These are phyloP conservation scores for Rostrohypoxylon terebratum DNA, from an alignment of 495 filamentous ascomycete genomes.

Conservation along the genomic window DNA sequence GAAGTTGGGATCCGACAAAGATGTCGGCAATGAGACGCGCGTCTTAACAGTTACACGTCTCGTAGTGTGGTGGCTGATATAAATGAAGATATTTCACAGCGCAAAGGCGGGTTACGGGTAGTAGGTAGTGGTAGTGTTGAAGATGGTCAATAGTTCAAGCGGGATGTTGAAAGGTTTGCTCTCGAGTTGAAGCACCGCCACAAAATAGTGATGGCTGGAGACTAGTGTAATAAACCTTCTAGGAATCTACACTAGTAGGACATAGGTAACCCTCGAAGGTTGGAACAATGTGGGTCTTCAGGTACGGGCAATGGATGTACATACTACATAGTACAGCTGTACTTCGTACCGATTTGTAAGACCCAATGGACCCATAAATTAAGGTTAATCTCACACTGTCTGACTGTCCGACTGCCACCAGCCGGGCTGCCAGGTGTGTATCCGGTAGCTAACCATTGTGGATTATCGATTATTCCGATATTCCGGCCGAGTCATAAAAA, in stretches of 20 bases:
- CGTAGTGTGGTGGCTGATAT: conserved; percentile 7
- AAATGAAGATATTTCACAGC: conserved; percentile 23
- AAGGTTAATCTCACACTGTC: neutral
- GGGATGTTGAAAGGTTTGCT: conserved; percentile 32
- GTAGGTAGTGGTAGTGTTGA: neutral
- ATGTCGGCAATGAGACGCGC: conserved; percentile 6
- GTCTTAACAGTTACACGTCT: conserved; percentile 6
- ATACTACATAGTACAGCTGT: no score
- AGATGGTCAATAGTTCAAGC: conserved; percentile 8
- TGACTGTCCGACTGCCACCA: no score
- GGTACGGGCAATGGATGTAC: neutral
- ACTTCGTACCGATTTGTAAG: neutral
- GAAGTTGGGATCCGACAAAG: neutral
- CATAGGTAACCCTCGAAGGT: neutral
- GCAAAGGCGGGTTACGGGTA: conserved; percentile 11
- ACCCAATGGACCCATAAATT: neutral
- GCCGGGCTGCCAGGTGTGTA: neutral
- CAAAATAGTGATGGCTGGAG: conserved; percentile 3
- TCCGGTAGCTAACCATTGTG: neutral
- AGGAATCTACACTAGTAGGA: no score
- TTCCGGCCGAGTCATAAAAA: conserved; percentile 5
- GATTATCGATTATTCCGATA: conserved; percentile 1
- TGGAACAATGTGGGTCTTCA: neutral
- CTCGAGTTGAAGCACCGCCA: conserved; percentile 21
- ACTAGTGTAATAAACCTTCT: no score